These are phyloP conservation scores for Candida nanaspora DNA, from an alignment of 805 yeast genomes.

Conservation along the genomic window DNA sequence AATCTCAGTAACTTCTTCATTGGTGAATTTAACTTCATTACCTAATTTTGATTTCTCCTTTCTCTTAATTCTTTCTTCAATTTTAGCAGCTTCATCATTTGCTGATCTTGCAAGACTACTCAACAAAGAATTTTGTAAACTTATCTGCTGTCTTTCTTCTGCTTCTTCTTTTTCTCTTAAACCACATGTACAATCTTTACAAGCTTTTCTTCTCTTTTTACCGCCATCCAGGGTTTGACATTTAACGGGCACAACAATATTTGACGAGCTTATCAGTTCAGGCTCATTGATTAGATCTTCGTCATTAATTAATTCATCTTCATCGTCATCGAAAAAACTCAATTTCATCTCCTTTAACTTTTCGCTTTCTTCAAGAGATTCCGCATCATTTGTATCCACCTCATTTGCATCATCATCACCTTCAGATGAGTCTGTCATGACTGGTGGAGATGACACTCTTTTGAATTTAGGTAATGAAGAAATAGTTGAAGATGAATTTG, in stretches of 20 bases:
- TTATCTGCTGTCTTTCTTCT: constrained; percentile 40
- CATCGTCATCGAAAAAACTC: constrained; percentile 42
- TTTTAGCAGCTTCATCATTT: constrained; percentile 43
- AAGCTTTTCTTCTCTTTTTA: constrained; percentile 76
- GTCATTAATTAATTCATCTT: constrained; percentile 41
- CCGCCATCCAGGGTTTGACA: constrained; percentile 35
- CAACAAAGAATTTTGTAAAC: constrained; percentile 37
- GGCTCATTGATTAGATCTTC: constrained; percentile 39
- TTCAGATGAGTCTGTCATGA: constrained; percentile 40
- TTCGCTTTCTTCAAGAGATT: constrained; percentile 34
- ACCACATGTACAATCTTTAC: constrained; percentile 98
- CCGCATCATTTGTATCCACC: constrained; percentile 24
- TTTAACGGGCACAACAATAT: constrained; percentile 49
- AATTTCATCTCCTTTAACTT: constrained; percentile 40
- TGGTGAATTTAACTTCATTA: constrained; percentile 40
- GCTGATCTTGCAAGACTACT: constrained; percentile 45
- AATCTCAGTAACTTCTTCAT: constrained; percentile 76
- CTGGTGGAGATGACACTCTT: constrained; percentile 24
- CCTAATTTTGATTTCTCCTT: constrained; percentile 16
- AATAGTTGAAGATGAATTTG: constrained; percentile 1
- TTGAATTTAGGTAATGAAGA: constrained; percentile 1
- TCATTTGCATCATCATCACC: constrained; percentile 32
- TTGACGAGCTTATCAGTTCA: constrained; percentile 13
- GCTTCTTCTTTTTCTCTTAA: constrained; percentile 78
- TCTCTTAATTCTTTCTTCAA: constrained; percentile 39